Base-by-base conservation (phyloP, 805 yeast genomes). In the Alloascoidea africana region DNA sequence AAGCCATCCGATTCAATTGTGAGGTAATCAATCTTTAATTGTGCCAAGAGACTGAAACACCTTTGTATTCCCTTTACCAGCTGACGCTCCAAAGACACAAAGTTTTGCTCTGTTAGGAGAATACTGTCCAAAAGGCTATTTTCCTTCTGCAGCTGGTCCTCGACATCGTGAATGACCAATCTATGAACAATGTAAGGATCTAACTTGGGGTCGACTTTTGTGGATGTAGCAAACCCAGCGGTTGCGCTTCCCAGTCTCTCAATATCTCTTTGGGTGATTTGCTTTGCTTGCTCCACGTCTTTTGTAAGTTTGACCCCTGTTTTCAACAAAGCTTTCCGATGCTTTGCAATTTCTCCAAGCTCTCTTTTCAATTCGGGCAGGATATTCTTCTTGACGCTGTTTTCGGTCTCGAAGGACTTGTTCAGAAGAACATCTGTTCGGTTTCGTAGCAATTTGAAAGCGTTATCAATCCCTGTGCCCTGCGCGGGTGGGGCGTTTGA, bases 131-230 rank as follows among this genome's bases (percentile, higher is more conserved):
- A 51, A 42, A 65, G 66, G 16, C 47, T 44, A 47, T 69, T 67
- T 47, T 70, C 76, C 44, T 60, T 60, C 32, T 50, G 50, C 18
- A 70, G 45, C 49, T 70, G 75, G 18, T 46, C 51, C 8, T 55
- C 56, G 3, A 69, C 63, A 35, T 58, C 51, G 33, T 51, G 46
- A 17, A 58, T 39, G 2, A 63, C 53, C 3, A 42, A 34, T 38
- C 73, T 61, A 45, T 62, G 61, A 34, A 59, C 42, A 17, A 68
- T 45, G 43, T 62, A 70, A 4, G 76, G 76, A 44, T 70, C 76
- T 30, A 52, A 52, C 35, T 53, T 49, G 37, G 57, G 54, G 19
- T 65, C 68, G 4, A 56, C 41, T 38, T 53, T 56, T 27, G 53
- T 48, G 15, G 50, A 39, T 19, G 50, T 47, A 17, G 39, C 40